Evolutionary conservation across 345 rosid genomes (phyloP).

Genomic region (Ceriops decandra): DNA sequence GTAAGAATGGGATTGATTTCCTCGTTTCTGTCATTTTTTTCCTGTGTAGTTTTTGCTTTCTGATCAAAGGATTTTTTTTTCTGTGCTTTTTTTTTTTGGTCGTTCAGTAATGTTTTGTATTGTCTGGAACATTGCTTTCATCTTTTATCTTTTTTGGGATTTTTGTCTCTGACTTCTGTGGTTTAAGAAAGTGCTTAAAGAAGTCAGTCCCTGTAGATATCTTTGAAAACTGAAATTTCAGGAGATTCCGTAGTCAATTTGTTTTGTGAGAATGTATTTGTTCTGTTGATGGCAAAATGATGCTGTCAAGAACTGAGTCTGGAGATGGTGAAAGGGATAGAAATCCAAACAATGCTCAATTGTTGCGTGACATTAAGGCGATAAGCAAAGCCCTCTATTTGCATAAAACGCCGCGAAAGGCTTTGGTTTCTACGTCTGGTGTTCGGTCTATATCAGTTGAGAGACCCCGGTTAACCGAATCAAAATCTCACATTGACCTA

Average conservation of each 20-base stretch:
- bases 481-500: conserved; percentile 27
- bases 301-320: conserved; percentile 36
- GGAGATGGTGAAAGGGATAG: conserved; percentile 21
- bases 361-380: conserved; percentile 75
- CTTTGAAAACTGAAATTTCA: conserved; percentile 9
- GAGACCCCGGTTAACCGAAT: conserved; percentile 25
- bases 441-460: conserved; percentile 44
- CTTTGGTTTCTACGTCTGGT: conserved; percentile 37
- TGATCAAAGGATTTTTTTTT: neutral
- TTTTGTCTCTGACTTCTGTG: neutral
- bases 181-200: conserved; percentile 3
- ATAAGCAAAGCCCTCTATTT: conserved; percentile 67
- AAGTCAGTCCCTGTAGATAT: conserved; percentile 6
- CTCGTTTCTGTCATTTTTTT: neutral
- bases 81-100: neutral
- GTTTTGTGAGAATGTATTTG: neutral
- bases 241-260: conserved; percentile 16
- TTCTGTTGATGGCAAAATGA: conserved; percentile 29
- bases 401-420: conserved; percentile 35
- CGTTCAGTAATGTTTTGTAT: neutral
- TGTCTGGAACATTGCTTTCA: conserved; percentile 3
- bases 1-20: neutral
- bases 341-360: conserved; percentile 41
- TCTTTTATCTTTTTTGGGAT: neutral
- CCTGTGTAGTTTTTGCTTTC: neutral